phyloP scores from a whole-genome alignment of 768 basidiomycete species.

The Rhodotorula taiwanensis region DNA sequence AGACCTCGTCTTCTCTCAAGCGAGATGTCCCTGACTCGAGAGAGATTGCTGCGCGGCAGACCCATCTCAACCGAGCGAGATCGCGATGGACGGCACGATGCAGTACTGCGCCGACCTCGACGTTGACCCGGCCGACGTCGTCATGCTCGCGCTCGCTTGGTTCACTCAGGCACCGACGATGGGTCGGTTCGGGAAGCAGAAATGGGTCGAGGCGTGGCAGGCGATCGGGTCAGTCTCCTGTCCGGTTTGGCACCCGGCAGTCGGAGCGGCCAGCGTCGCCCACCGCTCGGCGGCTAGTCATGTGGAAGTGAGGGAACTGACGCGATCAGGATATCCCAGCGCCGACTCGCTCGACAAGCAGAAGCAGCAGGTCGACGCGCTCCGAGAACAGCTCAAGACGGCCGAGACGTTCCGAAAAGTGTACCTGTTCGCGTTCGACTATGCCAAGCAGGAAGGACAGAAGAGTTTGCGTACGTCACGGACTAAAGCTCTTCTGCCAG shows the following conservation, averaged over 20 bases:
- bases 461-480: slow-evolving; percentile 62
- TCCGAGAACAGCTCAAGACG: slow-evolving; percentile 61
- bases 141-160: slow-evolving; percentile 71
- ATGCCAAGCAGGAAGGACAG: slow-evolving; percentile 67
- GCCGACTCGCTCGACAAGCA: slow-evolving; percentile 59
- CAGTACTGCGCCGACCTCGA: slow-evolving; percentile 62
- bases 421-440: slow-evolving; percentile 73
- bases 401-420: slow-evolving; percentile 66
- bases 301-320: slow-evolving; percentile 47
- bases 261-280: neutral
- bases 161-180: slow-evolving; percentile 69
- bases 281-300: neutral
- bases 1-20: no score
- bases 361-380: slow-evolving; percentile 52
- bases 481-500: no score
- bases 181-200: slow-evolving; percentile 62
- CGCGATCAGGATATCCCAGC: no score
- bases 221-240: slow-evolving; percentile 54
- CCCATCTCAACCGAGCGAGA: slow-evolving; percentile 53
- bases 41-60: neutral
- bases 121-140: slow-evolving; percentile 71
- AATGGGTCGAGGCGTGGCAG: slow-evolving; percentile 79
- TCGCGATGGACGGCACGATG: slow-evolving; percentile 73
- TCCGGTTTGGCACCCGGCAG: no score
- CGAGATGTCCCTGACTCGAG: neutral